Base-by-base conservation (phyloP, 1,284 basidiomycete genomes). In the Rhizoctonia solani region DNA sequence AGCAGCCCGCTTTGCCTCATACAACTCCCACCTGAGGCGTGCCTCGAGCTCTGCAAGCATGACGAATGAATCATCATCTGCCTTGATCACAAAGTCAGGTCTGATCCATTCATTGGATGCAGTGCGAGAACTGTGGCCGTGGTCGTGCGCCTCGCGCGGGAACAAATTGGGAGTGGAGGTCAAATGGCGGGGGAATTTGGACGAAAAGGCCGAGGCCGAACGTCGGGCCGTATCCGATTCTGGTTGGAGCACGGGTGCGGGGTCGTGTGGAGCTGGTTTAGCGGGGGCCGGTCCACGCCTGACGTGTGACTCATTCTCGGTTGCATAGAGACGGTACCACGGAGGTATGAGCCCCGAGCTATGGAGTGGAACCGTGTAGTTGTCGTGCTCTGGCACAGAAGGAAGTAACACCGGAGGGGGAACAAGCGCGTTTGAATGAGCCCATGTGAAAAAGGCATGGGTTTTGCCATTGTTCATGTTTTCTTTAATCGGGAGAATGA, bases 391-490 rank as follows among this genome's bases (percentile, higher is more conserved):
- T 39, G 66, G 44, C 13, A 42, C 73, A 63, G n/a, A 23, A 49
- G 42, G 54, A 34, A 66, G 67, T 11, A 63, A 34, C 5, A 44
- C 29, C 2, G 87, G 76, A 23, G 90, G 89, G 37, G 96, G 96
- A 0, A 98, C 93, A 80, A 91, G 95, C 6, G 95, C 95, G 74
- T 94, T 88, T 73, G 89, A 85, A 41, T 92, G 85, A 3, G 96
- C 94, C 93, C 93, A 96, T 21, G 84, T 84, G 77, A 95, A 93
- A 79, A 87, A 95, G 19, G 87, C 84, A 73, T 92, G 83, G 3
- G 89, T 89, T 78, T 97, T 98, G 66, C 93, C 93, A 54, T 83
- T 78, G 77, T 95, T 95, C 92, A 96, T 95, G 77, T 96, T 96
- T 78, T 97, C 95, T 11, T 84, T 74, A 58, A 90, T 85, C 47